These are phyloP conservation scores for Tetragonia tetragonoides DNA, from an alignment of 148 eudicot species.

Conservation along the genomic window DNA sequence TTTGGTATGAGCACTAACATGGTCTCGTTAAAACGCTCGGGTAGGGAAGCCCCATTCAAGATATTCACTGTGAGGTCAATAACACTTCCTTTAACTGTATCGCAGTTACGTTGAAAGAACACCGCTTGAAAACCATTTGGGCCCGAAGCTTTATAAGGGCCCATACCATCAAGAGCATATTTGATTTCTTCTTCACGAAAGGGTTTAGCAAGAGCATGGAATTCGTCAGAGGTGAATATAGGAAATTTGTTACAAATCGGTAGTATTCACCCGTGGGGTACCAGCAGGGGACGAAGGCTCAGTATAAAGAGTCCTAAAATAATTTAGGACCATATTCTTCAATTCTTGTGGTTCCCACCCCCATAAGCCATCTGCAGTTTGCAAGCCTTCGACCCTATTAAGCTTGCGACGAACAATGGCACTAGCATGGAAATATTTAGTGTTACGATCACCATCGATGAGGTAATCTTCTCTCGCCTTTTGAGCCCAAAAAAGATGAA, in stretches of 20 bases:
- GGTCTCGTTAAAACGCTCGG: neutral
- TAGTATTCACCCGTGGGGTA: too few species aligned
- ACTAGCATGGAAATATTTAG: neutral
- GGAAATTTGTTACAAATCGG: neutral
- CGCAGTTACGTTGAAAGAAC: neutral
- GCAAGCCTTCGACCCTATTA: neutral
- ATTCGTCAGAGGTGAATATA: neutral
- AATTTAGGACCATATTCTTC: neutral
- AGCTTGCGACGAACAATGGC: neutral
- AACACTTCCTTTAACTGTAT: neutral
- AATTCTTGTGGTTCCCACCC: neutral
- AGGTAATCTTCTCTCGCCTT: neutral
- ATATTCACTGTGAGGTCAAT: neutral
- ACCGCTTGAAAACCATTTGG: constrained; percentile 12
- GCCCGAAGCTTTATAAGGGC: neutral
- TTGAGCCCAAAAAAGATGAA: neutral
- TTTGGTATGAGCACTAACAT: neutral
- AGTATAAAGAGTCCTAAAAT: neutral
- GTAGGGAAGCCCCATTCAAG: neutral
- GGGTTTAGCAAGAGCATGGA: neutral
- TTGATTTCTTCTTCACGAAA: neutral
- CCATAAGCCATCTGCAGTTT: neutral
- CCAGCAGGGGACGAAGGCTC: too few species aligned
- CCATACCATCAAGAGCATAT: neutral
- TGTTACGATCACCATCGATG: neutral